phyloP scores from a whole-genome alignment of 371 early-diverging fungal species.

The Syncephalastrum monosporum region DNA sequence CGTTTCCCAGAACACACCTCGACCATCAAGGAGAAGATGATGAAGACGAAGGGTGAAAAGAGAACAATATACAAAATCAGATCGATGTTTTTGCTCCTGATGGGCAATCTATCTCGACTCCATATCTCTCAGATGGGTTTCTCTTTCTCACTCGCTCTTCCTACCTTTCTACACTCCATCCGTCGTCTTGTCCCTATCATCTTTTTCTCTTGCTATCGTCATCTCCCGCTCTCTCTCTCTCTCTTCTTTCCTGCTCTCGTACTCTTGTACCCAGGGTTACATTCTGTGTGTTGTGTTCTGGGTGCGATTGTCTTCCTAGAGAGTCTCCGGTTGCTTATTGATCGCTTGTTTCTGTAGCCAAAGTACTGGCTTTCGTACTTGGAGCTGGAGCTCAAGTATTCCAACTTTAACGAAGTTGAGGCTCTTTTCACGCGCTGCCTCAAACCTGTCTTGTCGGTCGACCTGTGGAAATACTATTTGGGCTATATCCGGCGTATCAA shows the following conservation, averaged over 20 bases:
- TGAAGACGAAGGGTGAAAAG: neutral
- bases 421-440: slow-evolving; percentile 85
- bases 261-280: neutral
- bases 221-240: slow-evolving; percentile 1
- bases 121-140: no score
- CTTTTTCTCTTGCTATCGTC: slow-evolving; percentile 7
- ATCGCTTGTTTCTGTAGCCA: slow-evolving; percentile 48
- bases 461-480: slow-evolving; percentile 88
- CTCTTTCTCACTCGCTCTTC: neutral
- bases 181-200: neutral
- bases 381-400: slow-evolving; percentile 80
- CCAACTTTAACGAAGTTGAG: slow-evolving; percentile 76
- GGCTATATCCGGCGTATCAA: slow-evolving; percentile 84
- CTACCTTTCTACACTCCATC: neutral
- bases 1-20: slow-evolving; percentile 7
- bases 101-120: no score
- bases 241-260: slow-evolving; percentile 1
- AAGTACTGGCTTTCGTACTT: slow-evolving; percentile 83
- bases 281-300: slow-evolving; percentile 2
- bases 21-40: neutral
- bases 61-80: neutral
- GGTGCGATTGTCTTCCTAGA: neutral
- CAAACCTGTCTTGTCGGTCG: slow-evolving; percentile 77
- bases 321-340: neutral
- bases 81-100: no score